A percentile compares a stretch with the other conserved stretches of the same genome.
Evolutionary conservation across 257 asterid species (phyloP).

Genomic region (Verbena officinalis): DNA sequence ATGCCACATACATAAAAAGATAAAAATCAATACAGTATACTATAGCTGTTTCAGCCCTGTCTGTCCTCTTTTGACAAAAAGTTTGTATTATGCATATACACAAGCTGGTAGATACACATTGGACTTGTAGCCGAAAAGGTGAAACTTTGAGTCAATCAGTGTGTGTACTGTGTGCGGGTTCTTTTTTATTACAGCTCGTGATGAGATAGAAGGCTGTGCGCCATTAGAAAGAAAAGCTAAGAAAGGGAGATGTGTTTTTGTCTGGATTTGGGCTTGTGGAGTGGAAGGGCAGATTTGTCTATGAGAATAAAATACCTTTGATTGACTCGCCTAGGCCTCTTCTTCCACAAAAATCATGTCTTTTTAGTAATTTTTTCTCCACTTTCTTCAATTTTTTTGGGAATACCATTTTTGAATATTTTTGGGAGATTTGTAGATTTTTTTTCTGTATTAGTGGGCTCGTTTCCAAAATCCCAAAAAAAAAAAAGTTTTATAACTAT

Average conservation of each 20-base stretch:
- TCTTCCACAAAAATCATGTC: constrained; percentile 36
- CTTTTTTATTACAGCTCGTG: constrained; percentile 40
- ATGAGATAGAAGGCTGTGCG: constrained; percentile 33
- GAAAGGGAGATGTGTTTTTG: constrained; percentile 48
- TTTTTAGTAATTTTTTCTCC: constrained; percentile 5
- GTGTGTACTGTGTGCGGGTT: constrained; percentile 29
- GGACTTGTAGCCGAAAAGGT: constrained; percentile 19
- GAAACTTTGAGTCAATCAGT: constrained; percentile 28
- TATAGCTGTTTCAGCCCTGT: constrained; percentile 49
- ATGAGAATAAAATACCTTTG: constrained; percentile 33
- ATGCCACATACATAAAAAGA: constrained; percentile 14
- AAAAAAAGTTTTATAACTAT: not conserved
- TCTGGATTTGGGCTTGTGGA: constrained; percentile 49
- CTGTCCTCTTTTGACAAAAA: constrained; percentile 22
- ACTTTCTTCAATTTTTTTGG: constrained; percentile 4
- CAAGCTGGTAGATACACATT: constrained; percentile 1
- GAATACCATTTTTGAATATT: constrained; percentile 14
- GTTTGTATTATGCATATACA: not conserved
- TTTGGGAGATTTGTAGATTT: constrained; percentile 13
- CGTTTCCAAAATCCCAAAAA: constrained; percentile 23
- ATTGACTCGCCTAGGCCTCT: constrained; percentile 53
- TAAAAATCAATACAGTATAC: constrained; percentile 3
- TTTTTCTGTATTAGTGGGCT: constrained; percentile 20
- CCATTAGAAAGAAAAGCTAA: constrained; percentile 10
- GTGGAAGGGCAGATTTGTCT: constrained; percentile 35